Conservation (phyloP, 2,329 filamentous ascomycete species). For the Ophiostoma novo-ulmi region DNA sequence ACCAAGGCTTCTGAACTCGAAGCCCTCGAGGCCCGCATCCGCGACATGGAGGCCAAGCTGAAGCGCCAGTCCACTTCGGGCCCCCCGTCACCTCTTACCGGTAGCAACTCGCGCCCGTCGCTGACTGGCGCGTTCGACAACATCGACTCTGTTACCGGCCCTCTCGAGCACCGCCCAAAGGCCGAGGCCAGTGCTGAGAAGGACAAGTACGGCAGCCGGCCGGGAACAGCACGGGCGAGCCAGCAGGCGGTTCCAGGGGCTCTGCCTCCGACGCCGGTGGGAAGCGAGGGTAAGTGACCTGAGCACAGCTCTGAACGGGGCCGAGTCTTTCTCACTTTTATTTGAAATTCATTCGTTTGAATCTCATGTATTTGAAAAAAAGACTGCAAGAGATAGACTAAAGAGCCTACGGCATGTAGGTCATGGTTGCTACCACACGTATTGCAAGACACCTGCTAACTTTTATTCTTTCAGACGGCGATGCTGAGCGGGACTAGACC, state of each 20-base stretch:
- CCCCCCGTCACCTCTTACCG: constrained; percentile 14
- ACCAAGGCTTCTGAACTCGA: constrained; percentile 75
- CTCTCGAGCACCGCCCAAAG: constrained; percentile 24
- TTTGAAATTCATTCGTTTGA: too few species aligned
- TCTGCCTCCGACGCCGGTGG: constrained; percentile 56
- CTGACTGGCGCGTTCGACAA: constrained; percentile 32
- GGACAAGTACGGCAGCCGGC: constrained; percentile 44
- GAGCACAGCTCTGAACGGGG: not conserved
- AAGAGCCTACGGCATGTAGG: constrained; percentile 13
- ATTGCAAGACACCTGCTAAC: constrained; percentile 37
- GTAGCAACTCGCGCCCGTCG: constrained; percentile 30
- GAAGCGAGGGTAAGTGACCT: constrained; percentile 53
- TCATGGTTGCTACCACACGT: not conserved
- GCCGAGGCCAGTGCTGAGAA: constrained; percentile 27
- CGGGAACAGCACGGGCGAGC: constrained; percentile 49
- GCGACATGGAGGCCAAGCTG: constrained; percentile 77
- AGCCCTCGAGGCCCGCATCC: constrained; percentile 75
- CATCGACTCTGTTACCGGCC: constrained; percentile 28
- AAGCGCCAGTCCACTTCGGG: constrained; percentile 33
- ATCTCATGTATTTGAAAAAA: too few species aligned
- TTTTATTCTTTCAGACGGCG: constrained; percentile 41
- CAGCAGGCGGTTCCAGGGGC: constrained; percentile 50
- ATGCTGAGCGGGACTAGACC: constrained; percentile 36
- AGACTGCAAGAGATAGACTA: not conserved
- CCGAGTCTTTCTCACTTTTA: too few species aligned